Percentiles rank a stretch among this genome's conserved stretches.
phyloP scores from a whole-genome alignment of 257 asterid genomes.

The Osmanthus fragrans region DNA sequence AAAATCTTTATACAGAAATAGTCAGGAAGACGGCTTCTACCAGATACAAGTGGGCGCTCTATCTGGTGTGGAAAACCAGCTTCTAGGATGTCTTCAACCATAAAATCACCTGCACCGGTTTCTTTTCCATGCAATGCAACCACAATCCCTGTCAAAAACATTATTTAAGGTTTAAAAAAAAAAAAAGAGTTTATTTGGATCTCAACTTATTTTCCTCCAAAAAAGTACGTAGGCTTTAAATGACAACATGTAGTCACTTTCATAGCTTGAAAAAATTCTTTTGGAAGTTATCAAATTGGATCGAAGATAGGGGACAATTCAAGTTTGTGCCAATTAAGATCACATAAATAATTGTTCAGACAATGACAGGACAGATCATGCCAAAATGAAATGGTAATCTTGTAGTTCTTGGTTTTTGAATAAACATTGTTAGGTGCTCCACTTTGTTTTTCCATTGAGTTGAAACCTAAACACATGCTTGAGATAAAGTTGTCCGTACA shows the following conservation, averaged over 20 bases:
- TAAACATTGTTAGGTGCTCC: background rate
- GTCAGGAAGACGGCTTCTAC: slow-evolving; percentile 34
- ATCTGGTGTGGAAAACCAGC: slow-evolving; percentile 91
- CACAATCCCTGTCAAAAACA: slow-evolving; percentile 59
- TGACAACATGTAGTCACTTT: background rate
- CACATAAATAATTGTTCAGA: background rate
- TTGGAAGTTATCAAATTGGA: background rate
- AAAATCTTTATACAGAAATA: slow-evolving; percentile 11
- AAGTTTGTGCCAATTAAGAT: background rate
- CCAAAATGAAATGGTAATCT: background rate
- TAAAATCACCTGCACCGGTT: slow-evolving; percentile 76
- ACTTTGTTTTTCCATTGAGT: background rate
- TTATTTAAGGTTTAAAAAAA: background rate
- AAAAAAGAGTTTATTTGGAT: background rate
- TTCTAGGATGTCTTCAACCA: slow-evolving; percentile 81
- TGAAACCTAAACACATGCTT: background rate
- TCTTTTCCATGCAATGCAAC: slow-evolving; percentile 89
- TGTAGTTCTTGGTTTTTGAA: background rate
- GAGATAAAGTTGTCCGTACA: background rate
- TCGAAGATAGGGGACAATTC: slow-evolving; percentile 1
- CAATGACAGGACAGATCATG: background rate
- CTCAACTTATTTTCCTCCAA: background rate
- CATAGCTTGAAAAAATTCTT: background rate
- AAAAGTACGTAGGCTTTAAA: slow-evolving; percentile 2
- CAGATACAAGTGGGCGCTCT: slow-evolving; percentile 59